Evolutionary conservation across 225 moss, liverwort and hornwort species (phyloP), one percentile per base, ranked within the genome.

Genomic region (Physcomitrium patens): DNA sequence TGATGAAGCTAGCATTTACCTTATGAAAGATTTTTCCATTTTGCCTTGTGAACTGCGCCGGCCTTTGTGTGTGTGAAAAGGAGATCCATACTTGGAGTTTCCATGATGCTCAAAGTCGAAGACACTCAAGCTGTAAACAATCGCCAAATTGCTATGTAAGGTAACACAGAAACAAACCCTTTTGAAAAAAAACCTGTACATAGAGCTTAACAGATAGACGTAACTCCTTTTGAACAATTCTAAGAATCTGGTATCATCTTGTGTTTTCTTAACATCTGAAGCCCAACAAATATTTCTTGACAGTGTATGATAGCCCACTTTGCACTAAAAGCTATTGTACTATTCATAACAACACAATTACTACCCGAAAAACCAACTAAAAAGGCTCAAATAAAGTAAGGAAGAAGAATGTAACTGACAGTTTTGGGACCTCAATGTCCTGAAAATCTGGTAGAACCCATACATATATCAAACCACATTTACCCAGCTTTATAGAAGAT

Each of bases 11-110:
- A 50, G 58, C 15, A 48, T 17, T 37, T 86, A 95, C 99, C 99
- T 95, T 80, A 99, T 81, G n/a, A 99, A 99, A 18, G 99, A 99
- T 80, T 99, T 99, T 73, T 99, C 95, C 99, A 99, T 99, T 79
- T 99, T 99, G 56, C 99, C 99, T 91, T 95, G 99, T 45, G 95
- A 89, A 75, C 99, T 99, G 49, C 99, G 91, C 76, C 95, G 83
- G 72, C 95, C 99, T 79, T 95, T 99, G 78, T 85, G 90, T 19
- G 99, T 93, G 79, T 99, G 91, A 85, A 89, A 99, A 22, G 99
- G 99, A 27, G 99, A 99, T 63, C 99, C 99, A 76, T 99, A 99
- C 59, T 99, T 99, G 72, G 93, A 93, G 73, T 99, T 99, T 51
- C 99, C 99, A 76, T 99, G 99, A 78, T 95, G 89, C 86, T 95